Conservation (phyloP, 192 early-diverging fungal species). For the Coemansia sp. region DNA sequence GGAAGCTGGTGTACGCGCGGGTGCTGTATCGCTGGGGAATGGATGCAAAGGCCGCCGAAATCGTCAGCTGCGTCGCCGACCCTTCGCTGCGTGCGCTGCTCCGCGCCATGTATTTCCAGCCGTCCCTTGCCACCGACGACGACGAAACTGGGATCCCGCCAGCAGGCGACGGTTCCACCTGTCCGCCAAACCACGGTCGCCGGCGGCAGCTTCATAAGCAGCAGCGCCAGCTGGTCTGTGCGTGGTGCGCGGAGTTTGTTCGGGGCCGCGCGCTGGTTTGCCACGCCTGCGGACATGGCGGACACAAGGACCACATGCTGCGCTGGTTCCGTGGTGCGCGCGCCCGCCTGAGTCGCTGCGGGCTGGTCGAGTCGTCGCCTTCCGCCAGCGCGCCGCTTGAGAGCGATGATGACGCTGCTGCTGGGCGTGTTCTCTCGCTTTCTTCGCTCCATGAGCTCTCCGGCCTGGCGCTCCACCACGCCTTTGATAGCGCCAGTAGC, state of each 20-base stretch:
- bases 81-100: slow-evolving; percentile 23
- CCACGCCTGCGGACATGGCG: slow-evolving; percentile 52
- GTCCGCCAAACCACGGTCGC: too few species aligned
- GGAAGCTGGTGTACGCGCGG: slow-evolving; percentile 47
- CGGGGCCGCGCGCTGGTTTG: slow-evolving; percentile 53
- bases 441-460: background rate
- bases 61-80: slow-evolving; percentile 42
- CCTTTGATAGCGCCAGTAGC: slow-evolving; percentile 15
- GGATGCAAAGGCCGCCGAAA: slow-evolving; percentile 48
- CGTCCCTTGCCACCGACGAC: slow-evolving; percentile 37
- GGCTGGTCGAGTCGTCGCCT: slow-evolving; percentile 5
- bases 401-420: background rate
- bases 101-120: slow-evolving; percentile 43
- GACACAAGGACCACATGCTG: slow-evolving; percentile 54
- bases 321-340: slow-evolving; percentile 44
- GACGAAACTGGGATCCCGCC: slow-evolving; percentile 21
- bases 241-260: slow-evolving; percentile 55
- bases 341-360: slow-evolving; percentile 27
- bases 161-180: background rate
- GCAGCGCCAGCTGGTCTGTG: slow-evolving; percentile 43
- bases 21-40: slow-evolving; percentile 47
- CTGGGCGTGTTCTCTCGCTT: too few species aligned
- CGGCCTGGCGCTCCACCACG: background rate
- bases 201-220: background rate
- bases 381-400: background rate